Conservation (phyloP, 192 early-diverging fungal species). For the Phycomyces blakesleeanus region DNA sequence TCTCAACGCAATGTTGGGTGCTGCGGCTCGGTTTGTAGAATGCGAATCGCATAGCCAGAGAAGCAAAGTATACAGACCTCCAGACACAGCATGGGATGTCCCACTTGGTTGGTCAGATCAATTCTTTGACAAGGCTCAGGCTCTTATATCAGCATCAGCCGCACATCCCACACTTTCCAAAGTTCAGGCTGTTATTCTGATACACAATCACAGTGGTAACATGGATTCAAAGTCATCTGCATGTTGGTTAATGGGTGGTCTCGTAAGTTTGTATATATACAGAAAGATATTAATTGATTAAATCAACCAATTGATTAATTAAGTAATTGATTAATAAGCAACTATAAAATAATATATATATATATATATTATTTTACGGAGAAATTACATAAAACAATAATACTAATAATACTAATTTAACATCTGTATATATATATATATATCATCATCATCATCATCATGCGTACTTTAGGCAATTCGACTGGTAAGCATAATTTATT, state of each 20-base stretch:
- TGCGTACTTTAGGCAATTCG: not conserved
- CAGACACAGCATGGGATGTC: slow-evolving; percentile 28
- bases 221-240: slow-evolving; percentile 31
- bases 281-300: too few species aligned
- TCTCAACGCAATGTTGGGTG: slow-evolving; percentile 33
- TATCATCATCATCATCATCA: too few species aligned
- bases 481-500: not conserved
- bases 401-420: too few species aligned
- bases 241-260: slow-evolving; percentile 27
- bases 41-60: slow-evolving; percentile 14
- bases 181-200: slow-evolving; percentile 31
- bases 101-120: slow-evolving; percentile 33
- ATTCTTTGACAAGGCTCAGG: slow-evolving; percentile 28
- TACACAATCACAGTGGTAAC: slow-evolving; percentile 33
- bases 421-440: too few species aligned
- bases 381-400: too few species aligned
- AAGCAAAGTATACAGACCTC: slow-evolving; percentile 4
- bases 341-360: too few species aligned
- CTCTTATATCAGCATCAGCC: slow-evolving; percentile 11
- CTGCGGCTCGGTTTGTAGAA: slow-evolving; percentile 32
- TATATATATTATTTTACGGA: too few species aligned
- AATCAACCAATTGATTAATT: too few species aligned
- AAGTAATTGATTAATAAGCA: not conserved
- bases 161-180: slow-evolving; percentile 24
- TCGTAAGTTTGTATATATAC: too few species aligned